A percentile compares a stretch with the other conserved stretches of the same genome.
Conservation (phyloP, 1,284 basidiomycete genomes). For the Puccinia polysora region DNA sequence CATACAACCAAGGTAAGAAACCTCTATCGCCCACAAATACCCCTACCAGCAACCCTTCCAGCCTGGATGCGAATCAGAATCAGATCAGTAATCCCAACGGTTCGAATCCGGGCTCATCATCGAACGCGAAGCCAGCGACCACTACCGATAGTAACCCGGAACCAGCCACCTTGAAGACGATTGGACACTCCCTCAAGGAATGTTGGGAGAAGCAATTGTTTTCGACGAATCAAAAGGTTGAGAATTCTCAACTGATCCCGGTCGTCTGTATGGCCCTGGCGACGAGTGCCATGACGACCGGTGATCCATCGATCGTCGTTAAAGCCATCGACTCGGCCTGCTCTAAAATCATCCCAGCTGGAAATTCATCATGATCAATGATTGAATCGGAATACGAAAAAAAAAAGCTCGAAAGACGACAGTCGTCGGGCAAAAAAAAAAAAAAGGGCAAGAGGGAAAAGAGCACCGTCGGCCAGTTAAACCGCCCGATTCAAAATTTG, state of each 20-base stretch:
- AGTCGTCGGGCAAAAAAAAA: no score
- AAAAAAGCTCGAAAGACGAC: no score
- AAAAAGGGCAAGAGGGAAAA: no score
- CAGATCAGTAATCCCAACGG: neutral
- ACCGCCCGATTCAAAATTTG: no score
- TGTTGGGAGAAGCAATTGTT: conserved; percentile 9
- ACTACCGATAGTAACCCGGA: neutral
- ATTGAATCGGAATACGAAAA: no score
- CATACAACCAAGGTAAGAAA: no score
- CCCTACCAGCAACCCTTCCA: no score
- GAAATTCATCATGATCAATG: neutral
- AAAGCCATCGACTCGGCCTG: conserved; percentile 16
- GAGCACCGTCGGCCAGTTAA: no score
- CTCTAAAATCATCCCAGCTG: neutral
- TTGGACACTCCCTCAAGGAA: conserved; percentile 20
- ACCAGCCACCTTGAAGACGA: neutral
- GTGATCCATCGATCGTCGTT: neutral
- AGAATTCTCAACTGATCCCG: conserved; percentile 8
- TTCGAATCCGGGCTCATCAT: no score
- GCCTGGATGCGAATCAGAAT: neutral
- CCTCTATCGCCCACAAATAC: no score
- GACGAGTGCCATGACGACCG: neutral
- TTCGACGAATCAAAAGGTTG: neutral
- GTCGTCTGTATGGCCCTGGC: conserved; percentile 1
- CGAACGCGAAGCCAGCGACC: no score